These are phyloP conservation scores for Salix purpurea DNA, from an alignment of 345 rosid genomes.

Conservation along the genomic window DNA sequence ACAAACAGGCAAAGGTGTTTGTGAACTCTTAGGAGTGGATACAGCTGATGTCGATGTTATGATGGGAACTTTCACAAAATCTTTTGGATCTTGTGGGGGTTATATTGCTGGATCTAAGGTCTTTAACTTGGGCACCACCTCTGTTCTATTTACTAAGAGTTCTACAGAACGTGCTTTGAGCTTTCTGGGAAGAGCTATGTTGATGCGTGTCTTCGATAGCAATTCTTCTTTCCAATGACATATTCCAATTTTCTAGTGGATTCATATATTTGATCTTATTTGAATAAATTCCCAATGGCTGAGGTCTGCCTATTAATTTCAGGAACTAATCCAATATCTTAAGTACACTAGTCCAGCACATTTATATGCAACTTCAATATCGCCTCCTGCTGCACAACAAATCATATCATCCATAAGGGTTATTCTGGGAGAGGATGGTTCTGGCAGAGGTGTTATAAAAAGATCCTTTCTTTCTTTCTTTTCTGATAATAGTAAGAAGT, in stretches of 20 bases:
- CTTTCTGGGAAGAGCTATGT: neutral
- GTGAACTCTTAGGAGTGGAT: conserved; percentile 91
- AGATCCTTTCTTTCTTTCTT: neutral
- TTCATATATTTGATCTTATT: neutral
- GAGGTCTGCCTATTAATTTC: conserved; percentile 4
- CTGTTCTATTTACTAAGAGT: neutral
- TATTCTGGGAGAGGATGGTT: conserved; percentile 92
- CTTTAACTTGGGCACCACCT: conserved; percentile 5
- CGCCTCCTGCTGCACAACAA: conserved; percentile 91
- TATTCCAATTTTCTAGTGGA: neutral
- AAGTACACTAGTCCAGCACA: conserved; percentile 81
- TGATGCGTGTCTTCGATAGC: neutral
- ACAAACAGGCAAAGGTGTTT: conserved; percentile 86
- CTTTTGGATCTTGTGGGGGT: conserved; percentile 98
- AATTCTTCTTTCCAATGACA: neutral
- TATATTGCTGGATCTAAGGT: conserved; percentile 97
- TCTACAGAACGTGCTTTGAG: neutral
- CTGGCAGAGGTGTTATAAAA: conserved; percentile 61
- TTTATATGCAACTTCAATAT: conserved; percentile 84
- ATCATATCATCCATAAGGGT: conserved; percentile 79
- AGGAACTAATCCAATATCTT: conserved; percentile 80
- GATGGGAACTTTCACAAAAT: conserved; percentile 99
- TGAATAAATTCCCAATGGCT: neutral
- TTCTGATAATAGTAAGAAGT: neutral
- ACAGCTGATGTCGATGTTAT: conserved; percentile 87